Evolutionary conservation across 345 rosid genomes (phyloP), one percentile per base, ranked within the genome.

Genomic region (Noccaea bulbosa): DNA sequence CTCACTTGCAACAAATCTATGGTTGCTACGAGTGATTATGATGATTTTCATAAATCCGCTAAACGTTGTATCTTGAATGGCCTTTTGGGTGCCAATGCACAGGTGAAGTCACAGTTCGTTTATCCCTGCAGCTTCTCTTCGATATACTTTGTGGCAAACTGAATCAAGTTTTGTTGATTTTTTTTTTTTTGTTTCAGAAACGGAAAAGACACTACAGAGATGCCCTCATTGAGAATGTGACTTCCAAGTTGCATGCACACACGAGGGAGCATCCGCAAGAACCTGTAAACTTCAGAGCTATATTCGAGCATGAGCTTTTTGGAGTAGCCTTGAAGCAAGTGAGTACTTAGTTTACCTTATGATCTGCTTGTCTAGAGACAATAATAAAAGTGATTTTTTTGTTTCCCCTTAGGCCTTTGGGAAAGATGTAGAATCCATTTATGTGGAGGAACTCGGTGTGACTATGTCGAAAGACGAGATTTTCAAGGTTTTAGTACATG

Each of bases 1-100:
- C 96, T 94, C 33, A 88, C 92, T 30, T 62, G 77, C 50, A 69
- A 91, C 73, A 91, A 87, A 72, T 62, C 80, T 63, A 89, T 89
- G 95, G 99, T 91, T 63, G 96, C 99, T 22, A 88, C 74, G 0
- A 94, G 99, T 74, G 97, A 89, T 75, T 91, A 91, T 55, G 65
- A 72, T 65, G 93, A 89, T 46, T 94, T 91, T 50, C 97, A 91
- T 77, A 89, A 85, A 74, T 39, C 65, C 61, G 83, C 65, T 6
- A 91, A 94, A 79, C 83, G 88, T 4, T 78, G 70, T 41, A 37
- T 94, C 44, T 72, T 88, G 52, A 60, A 86, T 45, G 83, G 75
- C 44, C 79, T 90, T 32, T 77, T 89, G 67, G 91, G 93, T 76
- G 34, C 87, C 2, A 82, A 62, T 69, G 95, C 96, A 49, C 97